Evolutionary conservation across 495 filamentous ascomycete species (phyloP), one percentile per base, ranked within the genome.

Genomic region (Evernia prunastri): DNA sequence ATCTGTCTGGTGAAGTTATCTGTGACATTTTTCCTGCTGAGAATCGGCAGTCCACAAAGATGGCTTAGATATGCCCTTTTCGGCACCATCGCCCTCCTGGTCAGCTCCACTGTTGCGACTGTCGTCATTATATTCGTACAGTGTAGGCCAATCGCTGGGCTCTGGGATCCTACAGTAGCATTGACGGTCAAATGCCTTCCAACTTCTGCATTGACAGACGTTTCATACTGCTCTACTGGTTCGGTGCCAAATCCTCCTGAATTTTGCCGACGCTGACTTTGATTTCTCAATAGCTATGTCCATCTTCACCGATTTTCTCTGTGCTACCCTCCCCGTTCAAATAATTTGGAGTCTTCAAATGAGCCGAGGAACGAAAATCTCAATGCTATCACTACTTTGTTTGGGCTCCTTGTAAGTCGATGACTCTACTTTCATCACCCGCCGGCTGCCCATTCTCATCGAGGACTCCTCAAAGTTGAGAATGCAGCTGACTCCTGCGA

Each of bases 151-250:
- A 31, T 53, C 18, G 49, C 49, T 53, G 49, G 49, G 27, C 7
- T 53, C 31, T 53, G 49, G 49, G 49, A 53, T 29, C 49, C 49
- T 27, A 31, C 45, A 3, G 10, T 49, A 49, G 45, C n/a, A 27
- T 27, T 53, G 27, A 53, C 25, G 27, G 49, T 27, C 27, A 31
- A 53, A 1, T 53, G 49, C 49, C 49, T 53, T 53, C 49, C 49
- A 25, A 31, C 49, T 53, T 53, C 49, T 53, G 49, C 49, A 53
- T 53, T 53, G 25, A 53, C 49, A 53, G 12, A 17, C 49, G 49
- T 53, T 53, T 53, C 49, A 31, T 53, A 53, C 49, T 53, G 49
- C 49, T 53, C 49, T 18, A 53, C 49, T 53, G 49, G 49, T 53
- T 53, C 27, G 49, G 27, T 31, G 12, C 45, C 49, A 18, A 31